Percentiles rank a stretch among this genome's conserved stretches.
phyloP scores from a whole-genome alignment of 148 eudicot species.

The Silene latifolia region DNA sequence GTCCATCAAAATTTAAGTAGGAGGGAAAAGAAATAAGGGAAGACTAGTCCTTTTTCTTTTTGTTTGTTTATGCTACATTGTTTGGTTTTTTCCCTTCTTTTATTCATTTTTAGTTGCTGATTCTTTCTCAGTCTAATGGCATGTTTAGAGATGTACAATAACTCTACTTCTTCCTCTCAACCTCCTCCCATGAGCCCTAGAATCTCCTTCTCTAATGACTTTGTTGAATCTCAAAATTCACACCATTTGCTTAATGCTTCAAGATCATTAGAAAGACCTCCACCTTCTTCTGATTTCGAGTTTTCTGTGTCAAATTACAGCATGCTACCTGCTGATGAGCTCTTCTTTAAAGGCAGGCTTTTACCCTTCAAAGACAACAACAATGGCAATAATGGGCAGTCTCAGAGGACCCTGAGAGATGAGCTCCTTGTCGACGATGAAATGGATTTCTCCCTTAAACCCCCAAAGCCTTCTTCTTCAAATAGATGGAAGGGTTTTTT shows the following conservation, averaged over 20 bases:
- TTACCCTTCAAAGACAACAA: constrained; percentile 53
- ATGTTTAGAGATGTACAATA: constrained; percentile 69
- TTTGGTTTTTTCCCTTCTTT: background rate
- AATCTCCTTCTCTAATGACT: constrained; percentile 92
- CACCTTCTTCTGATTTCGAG: constrained; percentile 69
- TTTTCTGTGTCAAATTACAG: constrained; percentile 52
- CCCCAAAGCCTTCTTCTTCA: constrained; percentile 44
- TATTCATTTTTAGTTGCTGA: background rate
- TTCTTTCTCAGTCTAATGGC: constrained; percentile 40
- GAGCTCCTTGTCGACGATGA: constrained; percentile 59
- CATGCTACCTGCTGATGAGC: constrained; percentile 79
- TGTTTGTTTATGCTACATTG: constrained; percentile 25
- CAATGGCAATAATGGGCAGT: constrained; percentile 11
- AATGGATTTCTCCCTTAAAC: constrained; percentile 36
- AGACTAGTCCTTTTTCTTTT: constrained; percentile 14
- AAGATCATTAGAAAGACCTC: constrained; percentile 17
- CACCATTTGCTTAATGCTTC: constrained; percentile 7
- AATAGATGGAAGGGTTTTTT: constrained; percentile 70
- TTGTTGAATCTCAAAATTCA: constrained; percentile 53
- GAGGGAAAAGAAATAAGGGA: constrained; percentile 7
- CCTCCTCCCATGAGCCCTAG: constrained; percentile 64
- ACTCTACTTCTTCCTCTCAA: constrained; percentile 10
- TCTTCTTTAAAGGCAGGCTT: constrained; percentile 65
- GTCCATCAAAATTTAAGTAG: constrained; percentile 30
- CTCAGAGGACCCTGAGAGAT: constrained; percentile 54